phyloP scores from a whole-genome alignment of 106 monocot species.

The Allium fistulosum region DNA sequence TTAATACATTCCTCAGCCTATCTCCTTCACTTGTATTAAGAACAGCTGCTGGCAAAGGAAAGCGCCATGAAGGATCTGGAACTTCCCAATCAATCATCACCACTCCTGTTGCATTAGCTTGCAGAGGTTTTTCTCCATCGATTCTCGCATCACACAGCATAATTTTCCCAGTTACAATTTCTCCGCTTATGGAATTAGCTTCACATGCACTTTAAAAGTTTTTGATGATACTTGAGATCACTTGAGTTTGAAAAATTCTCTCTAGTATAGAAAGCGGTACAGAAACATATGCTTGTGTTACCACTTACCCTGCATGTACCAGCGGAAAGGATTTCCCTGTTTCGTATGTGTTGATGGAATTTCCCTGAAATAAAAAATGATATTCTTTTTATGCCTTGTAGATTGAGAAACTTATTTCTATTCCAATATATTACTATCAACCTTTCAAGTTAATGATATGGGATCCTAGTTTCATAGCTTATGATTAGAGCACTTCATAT shows the following conservation, averaged over 20 bases:
- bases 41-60: constrained; percentile 8
- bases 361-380: not conserved
- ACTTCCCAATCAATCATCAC: constrained; percentile 2
- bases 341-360: constrained; percentile 8
- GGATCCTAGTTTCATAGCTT: too few relatives aligned
- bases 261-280: too few relatives aligned
- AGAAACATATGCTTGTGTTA: not conserved
- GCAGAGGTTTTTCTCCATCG: constrained; percentile 4
- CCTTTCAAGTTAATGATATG: too few relatives aligned
- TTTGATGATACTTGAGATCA: too few relatives aligned
- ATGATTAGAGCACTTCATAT: too few relatives aligned
- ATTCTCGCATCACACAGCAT: constrained; percentile 10
- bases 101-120: constrained; percentile 11
- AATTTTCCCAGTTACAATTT: constrained; percentile 16
- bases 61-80: not conserved
- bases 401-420: too few relatives aligned
- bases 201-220: constrained; percentile 5
- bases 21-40: not conserved
- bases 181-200: not conserved
- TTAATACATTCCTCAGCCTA: constrained; percentile 1
- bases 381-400: too few relatives aligned
- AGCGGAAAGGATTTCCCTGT: constrained; percentile 7
- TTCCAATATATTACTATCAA: too few relatives aligned
- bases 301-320: not conserved
- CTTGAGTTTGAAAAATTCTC: too few relatives aligned